Evolutionary conservation across 2,329 filamentous ascomycete species (phyloP).

Genomic region (Sarocladium kiliense): DNA sequence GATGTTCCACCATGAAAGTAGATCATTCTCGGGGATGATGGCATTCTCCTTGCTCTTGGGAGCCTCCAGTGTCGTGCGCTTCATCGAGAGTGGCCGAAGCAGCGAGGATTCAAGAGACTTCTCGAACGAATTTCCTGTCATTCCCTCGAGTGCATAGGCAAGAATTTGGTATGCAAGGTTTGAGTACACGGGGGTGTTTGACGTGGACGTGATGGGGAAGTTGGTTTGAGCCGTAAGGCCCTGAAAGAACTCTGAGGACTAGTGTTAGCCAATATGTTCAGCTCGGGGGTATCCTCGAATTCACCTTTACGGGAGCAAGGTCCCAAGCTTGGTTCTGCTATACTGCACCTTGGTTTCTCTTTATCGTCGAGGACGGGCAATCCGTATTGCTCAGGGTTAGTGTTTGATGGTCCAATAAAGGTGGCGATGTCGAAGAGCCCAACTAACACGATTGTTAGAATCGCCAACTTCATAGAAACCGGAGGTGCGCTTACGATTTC

Average conservation of each 20-base stretch:
- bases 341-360: background rate
- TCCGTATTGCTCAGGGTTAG: background rate
- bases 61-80: slow-evolving; percentile 9
- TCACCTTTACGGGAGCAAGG: background rate
- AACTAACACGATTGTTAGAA: too few species aligned
- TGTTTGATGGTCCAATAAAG: background rate
- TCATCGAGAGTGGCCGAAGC: slow-evolving; percentile 7
- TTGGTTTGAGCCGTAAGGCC: background rate
- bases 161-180: slow-evolving; percentile 11
- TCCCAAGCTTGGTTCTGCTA: background rate
- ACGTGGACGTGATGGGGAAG: slow-evolving; percentile 2
- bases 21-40: slow-evolving; percentile 8
- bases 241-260: background rate
- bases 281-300: too few species aligned
- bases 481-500: slow-evolving; percentile 9
- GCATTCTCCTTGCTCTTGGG: slow-evolving; percentile 10
- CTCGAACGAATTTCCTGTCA: slow-evolving; percentile 9
- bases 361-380: background rate
- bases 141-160: slow-evolving; percentile 10
- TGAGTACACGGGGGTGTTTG: slow-evolving; percentile 12
- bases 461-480: too few species aligned
- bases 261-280: too few species aligned
- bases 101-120: slow-evolving; percentile 4
- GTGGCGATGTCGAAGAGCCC: background rate
- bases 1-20: slow-evolving; percentile 3